Evolutionary conservation across 345 rosid genomes (phyloP), one percentile per base, ranked within the genome.

Genomic region (Isatis tinctoria): DNA sequence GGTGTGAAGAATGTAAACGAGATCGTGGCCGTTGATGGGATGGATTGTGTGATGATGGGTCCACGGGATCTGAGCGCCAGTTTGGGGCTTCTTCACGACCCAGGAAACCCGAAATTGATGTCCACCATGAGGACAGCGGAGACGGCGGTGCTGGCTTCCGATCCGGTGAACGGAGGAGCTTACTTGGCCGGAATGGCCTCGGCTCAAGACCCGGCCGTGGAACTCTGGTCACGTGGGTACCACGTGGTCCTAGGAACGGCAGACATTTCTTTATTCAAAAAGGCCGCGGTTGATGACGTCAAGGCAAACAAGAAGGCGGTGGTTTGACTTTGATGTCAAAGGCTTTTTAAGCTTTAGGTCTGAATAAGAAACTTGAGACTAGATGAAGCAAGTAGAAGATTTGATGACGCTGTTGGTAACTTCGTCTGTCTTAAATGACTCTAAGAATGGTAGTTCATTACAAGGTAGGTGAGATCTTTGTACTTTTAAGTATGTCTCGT

Each of bases 41-140:
- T 93, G 36, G 97, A 91, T 72, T 91, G 97, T 76, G 78, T 91
- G 39, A 92, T 89, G 78, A 88, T 93, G 83, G 98, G 97, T 3
- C 97, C 92, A 3, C 80, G 87, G 77, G 94, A 93, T 82, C 80
- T 93, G 64, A 93, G 98, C 67, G 96, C 89, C 7, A 86, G 88
- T 78, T 73, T 93, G 85, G 98, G 94, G 37, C 85, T 85, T n/a
- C 67, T 91, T 48, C 81, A 87, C 82, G 98, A 93, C 67, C 97
- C 92, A 0, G 88, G 84, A 16, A 85, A 91, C 76, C 82, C 73
- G 69, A 91, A 87, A 78, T 83, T 86, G 26, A 83, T 74, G 45
- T 82, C 85, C 45, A 77, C 44, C 81, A 12, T 89, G 84, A 74
- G 76, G 51, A 33, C 8, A 20, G 92, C 86, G 0, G 98, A 91